Evolutionary conservation across 805 yeast species (phyloP).

Genomic region (Torulaspora gathmanii): DNA sequence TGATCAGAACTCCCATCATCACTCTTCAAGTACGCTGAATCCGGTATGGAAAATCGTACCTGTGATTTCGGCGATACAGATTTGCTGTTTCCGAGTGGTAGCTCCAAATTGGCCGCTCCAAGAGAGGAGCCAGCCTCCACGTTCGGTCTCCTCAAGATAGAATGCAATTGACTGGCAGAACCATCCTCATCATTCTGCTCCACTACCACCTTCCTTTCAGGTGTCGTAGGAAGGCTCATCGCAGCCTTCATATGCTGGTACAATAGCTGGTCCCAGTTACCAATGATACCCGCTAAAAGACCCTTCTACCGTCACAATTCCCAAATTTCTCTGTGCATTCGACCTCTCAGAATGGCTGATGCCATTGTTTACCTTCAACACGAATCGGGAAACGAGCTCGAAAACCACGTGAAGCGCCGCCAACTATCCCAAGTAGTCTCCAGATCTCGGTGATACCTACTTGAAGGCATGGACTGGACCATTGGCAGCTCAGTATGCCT

Average conservation of each 20-base stretch:
- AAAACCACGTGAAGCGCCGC: slow-evolving; percentile 2
- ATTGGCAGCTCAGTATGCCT: not conserved
- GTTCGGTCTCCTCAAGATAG: slow-evolving; percentile 4
- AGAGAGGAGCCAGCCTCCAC: not conserved
- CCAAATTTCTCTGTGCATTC: not conserved
- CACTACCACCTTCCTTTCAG: slow-evolving; percentile 1
- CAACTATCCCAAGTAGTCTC: not conserved
- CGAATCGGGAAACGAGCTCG: slow-evolving; percentile 2
- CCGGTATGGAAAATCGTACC: slow-evolving; percentile 33
- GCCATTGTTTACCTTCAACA: slow-evolving; percentile 4
- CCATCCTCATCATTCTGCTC: not conserved
- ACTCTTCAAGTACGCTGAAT: slow-evolving; percentile 7
- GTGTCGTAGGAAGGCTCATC: slow-evolving; percentile 12
- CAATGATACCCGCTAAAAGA: not conserved
- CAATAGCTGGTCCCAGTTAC: too few relatives aligned
- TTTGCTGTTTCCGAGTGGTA: not conserved
- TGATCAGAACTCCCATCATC: not conserved
- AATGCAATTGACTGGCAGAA: slow-evolving; percentile 6
- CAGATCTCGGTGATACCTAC: not conserved
- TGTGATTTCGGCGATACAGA: slow-evolving; percentile 21
- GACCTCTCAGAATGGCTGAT: not conserved
- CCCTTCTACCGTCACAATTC: not conserved
- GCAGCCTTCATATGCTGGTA: too few relatives aligned
- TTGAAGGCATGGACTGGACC: not conserved
- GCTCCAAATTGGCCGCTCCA: not conserved